Base-by-base conservation (phyloP, 2,329 filamentous ascomycete genomes). In the Aspergillus candidus region DNA sequence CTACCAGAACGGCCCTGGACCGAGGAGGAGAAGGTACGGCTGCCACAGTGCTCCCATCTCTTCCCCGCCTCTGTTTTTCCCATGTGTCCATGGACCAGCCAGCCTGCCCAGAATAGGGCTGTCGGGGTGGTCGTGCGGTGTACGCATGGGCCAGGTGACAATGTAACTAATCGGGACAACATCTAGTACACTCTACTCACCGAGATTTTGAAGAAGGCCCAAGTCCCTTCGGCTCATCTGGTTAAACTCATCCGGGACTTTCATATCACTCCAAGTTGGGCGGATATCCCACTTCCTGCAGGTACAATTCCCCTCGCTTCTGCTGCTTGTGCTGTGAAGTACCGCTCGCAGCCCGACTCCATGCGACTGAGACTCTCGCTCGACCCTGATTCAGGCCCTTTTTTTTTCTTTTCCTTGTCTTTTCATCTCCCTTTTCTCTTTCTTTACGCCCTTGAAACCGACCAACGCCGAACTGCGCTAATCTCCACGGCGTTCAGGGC, bases 11-110 rank as follows among this genome's bases (percentile, higher is more conserved):
- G 58, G 53, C 61, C 61, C 60, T 71, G 68, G 68, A 63, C 65
- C 30, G 68, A 71, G 59, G 67, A 70, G 59, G 68, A 71, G 63
- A 71, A 67, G 67, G 68, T 70, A 69, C 46, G 58, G 38, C 34
- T n/a, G 18, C n/a, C 31, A 11, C 12, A 35, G 14, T 6, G 12
- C 10, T 27, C 31, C 29, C 17, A 3, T 32, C 22, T 35, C 6
- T 11, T 29, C 14, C 29, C 12, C n/a, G 14, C 15, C 2, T n/a
- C 22, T 32, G 18, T 18, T 32, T 27, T 27, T 27, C 22, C 22
- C 22, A 27, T 27, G 3, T 27, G 22, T 27, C 1, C 22, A 27
- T 27, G 22, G 7, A 27, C 22, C 22, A 27, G 6, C 22, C 22
- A 8, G 22, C 22, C 8, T 10, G 22, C 22, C 22, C 22, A 27